Conservation (phyloP, 1,139 yeast species). For the Sugiyamaella castrensis region DNA sequence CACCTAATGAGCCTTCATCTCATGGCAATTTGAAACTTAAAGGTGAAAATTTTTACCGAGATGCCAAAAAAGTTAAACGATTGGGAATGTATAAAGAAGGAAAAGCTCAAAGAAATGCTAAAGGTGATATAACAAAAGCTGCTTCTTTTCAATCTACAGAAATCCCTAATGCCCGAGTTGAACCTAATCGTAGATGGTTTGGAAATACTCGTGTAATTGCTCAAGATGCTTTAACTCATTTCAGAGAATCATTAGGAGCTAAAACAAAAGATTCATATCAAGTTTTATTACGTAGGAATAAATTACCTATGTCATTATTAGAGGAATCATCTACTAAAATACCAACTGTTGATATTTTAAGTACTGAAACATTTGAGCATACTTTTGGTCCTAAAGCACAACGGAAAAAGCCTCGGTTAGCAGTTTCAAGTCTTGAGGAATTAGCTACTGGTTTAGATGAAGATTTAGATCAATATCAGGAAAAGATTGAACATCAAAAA, state of each 20-base stretch:
- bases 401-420: constrained; percentile 83
- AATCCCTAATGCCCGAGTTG: constrained; percentile 88
- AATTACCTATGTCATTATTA: constrained; percentile 90
- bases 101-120: constrained; percentile 77
- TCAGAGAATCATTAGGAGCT: constrained; percentile 91
- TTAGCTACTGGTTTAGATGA: constrained; percentile 60
- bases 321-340: constrained; percentile 54
- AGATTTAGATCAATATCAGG: constrained; percentile 63
- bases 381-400: constrained; percentile 96
- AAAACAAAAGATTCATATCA: constrained; percentile 84
- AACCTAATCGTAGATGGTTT: constrained; percentile 96
- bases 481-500: constrained; percentile 49
- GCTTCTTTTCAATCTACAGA: constrained; percentile 88
- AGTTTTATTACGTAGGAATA: constrained; percentile 82
- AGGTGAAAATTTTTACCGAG: constrained; percentile 93
- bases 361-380: constrained; percentile 77
- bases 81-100: constrained; percentile 93
- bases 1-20: constrained; percentile 51
- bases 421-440: constrained; percentile 76
- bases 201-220: constrained; percentile 97
- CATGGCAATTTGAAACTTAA: constrained; percentile 92
- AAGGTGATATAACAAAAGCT: constrained; percentile 82
- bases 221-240: constrained; percentile 91
- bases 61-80: constrained; percentile 88
- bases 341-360: constrained; percentile 77